Evolutionary conservation across 345 rosid species (phyloP), one percentile per base, ranked within the genome.

Genomic region (Euphorbia pulcherrima): DNA sequence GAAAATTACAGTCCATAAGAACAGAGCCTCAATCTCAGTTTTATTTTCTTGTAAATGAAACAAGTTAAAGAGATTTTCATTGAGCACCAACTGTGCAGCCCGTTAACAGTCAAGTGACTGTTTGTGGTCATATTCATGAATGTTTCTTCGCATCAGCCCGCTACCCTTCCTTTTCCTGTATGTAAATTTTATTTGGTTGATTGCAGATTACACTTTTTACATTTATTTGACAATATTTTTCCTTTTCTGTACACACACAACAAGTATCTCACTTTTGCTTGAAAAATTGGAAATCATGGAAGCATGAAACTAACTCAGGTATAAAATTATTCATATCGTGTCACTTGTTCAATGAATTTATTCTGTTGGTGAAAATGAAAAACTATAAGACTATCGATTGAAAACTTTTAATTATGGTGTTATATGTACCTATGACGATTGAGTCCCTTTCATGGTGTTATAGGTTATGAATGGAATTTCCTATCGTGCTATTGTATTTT

Each of bases 271-370:
- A 67, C 98, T 95, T 74, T 74, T 95, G 83, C 99, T 98, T 44
- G n/a, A n/a, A n/a, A n/a, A n/a, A n/a, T n/a, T n/a, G 99, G 99
- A 55, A 95, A 95, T 80, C 99, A 95, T 76, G 98, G 92, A 79
- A 95, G 99, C 82, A 87, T 98, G 77, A 98, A 95, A 77, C 89
- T 95, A 73, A 95, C 99, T 73, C 99, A 95, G 97, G 99, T 95
- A 69, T 72, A 74, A 50, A 60, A 55, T 71, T 58, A 68, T 37
- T 64, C 54, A 48, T 28, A 46, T 23, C 41, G 47, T 57, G 14
- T 29, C 12, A 12, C 47, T n/a, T 68, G 23, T 10, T 70, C 28
- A 20, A 3, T 54, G 30, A 10, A 54, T 54, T 67, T 35, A 71
- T 27, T 20, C n/a, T 44, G 35, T 29, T 61, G 39, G 23, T 67